These are phyloP conservation scores for Zygosaccharomyces lentus DNA, from an alignment of 805 yeast species.

Conservation along the genomic window DNA sequence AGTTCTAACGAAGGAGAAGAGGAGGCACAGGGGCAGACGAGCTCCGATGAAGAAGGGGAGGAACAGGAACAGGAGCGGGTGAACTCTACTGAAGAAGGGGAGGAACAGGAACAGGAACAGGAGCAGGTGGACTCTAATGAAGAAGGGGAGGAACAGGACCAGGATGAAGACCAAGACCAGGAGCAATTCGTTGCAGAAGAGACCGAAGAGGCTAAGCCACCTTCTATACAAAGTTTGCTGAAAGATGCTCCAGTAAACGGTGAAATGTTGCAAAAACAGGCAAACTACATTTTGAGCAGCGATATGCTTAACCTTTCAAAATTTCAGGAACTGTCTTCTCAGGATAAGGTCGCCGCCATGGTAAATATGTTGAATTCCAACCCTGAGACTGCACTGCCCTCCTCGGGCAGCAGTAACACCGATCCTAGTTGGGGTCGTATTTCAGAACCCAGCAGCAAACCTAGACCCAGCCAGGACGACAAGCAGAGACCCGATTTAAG, in stretches of 20 bases:
- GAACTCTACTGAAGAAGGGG: neutral
- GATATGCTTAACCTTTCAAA: constrained; percentile 24
- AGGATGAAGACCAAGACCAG: constrained; percentile 9
- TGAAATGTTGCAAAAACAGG: constrained; percentile 31
- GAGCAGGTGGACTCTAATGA: neutral
- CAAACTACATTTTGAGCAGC: constrained; percentile 29
- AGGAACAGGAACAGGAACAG: neutral
- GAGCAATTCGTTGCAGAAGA: constrained; percentile 21
- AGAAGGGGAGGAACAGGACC: constrained; percentile 10
- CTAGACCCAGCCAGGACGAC: neutral
- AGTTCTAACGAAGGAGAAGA: neutral
- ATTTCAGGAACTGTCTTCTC: constrained; percentile 39
- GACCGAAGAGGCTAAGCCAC: constrained; percentile 10
- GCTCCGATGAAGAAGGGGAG: neutral
- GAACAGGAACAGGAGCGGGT: neutral
- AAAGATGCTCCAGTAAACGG: constrained; percentile 21
- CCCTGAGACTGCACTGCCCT: constrained; percentile 39
- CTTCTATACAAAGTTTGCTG: constrained; percentile 6
- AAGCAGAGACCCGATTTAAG: constrained; percentile 53
- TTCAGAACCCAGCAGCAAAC: neutral
- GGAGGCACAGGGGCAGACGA: neutral
- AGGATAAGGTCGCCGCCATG: constrained; percentile 32
- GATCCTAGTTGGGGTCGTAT: neutral
- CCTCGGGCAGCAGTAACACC: constrained; percentile 26
- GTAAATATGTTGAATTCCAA: constrained; percentile 29